Evolutionary conservation across 1,139 yeast species (phyloP).

Genomic region (Geotrichum siamense): DNA sequence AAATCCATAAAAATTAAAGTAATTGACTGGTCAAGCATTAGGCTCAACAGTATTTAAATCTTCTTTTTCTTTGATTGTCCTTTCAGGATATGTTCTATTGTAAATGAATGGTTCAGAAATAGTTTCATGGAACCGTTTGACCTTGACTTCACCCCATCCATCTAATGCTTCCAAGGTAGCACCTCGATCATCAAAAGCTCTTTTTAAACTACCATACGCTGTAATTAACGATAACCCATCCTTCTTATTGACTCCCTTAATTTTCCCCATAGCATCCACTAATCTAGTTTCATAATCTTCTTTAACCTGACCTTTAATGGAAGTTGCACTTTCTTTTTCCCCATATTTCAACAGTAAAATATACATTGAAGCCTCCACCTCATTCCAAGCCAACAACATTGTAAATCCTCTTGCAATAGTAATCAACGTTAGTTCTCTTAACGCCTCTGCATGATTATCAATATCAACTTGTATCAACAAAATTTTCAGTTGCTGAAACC

Average conservation of each 20-base stretch:
- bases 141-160: constrained; percentile 54
- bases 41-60: too few relatives aligned
- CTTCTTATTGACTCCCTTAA: constrained; percentile 51
- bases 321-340: constrained; percentile 27
- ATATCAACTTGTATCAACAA: constrained; percentile 72
- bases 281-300: constrained; percentile 46
- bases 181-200: constrained; percentile 41
- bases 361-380: constrained; percentile 81
- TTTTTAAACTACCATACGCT: constrained; percentile 46
- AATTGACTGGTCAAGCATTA: too few relatives aligned
- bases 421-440: constrained; percentile 62
- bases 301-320: constrained; percentile 41
- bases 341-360: constrained; percentile 36
- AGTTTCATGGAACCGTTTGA: constrained; percentile 40
- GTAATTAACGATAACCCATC: constrained; percentile 51
- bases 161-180: constrained; percentile 34
- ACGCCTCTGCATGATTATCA: constrained; percentile 60
- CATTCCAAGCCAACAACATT: constrained; percentile 69
- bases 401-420: constrained; percentile 63
- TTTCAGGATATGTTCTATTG: constrained; percentile 30
- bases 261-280: constrained; percentile 45
- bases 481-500: constrained; percentile 40
- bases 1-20: too few relatives aligned
- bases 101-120: constrained; percentile 50
- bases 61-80: too few relatives aligned